Conservation (phyloP, 805 yeast genomes). For the Saccharomycopsis sp. region DNA sequence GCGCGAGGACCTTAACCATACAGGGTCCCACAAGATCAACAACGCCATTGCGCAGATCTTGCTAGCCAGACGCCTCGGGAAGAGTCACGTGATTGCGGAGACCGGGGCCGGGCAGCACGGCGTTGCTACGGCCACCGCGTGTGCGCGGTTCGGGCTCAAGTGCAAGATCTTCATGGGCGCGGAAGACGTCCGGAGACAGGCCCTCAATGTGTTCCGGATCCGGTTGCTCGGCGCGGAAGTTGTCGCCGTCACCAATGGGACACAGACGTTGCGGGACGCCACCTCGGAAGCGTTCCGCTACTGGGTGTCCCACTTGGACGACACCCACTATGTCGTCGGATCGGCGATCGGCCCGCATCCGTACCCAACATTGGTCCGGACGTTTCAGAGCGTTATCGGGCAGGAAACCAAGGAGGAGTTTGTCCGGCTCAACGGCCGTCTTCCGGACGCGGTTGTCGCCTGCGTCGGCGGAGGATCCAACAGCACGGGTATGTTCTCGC, state of each 20-base stretch:
- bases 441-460: conserved; percentile 93
- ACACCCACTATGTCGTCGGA: conserved; percentile 94
- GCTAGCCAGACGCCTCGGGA: conserved; percentile 73
- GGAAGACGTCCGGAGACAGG: conserved; percentile 98
- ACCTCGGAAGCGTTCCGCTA: conserved; percentile 93
- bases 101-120: conserved; percentile 95
- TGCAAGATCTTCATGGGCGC: conserved; percentile 99
- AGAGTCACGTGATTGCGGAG: conserved; percentile 73
- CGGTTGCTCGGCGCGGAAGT: conserved; percentile 93
- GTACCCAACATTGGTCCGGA: conserved; percentile 94
- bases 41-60: conserved; percentile 79
- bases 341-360: conserved; percentile 99
- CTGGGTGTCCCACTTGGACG: conserved; percentile 84
- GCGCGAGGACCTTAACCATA: conserved; percentile 91
- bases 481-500: conserved; percentile 92
- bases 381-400: conserved; percentile 97
- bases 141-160: conserved; percentile 86
- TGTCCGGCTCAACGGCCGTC: conserved; percentile 63
- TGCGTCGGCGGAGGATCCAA: conserved; percentile 99
- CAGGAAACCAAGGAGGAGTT: conserved; percentile 90
- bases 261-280: conserved; percentile 94
- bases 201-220: conserved; percentile 96
- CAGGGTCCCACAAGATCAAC: conserved; percentile 84
- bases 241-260: conserved; percentile 88
- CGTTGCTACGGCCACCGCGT: conserved; percentile 88